Percentiles rank a stretch among this genome's conserved stretches.
Conservation (phyloP, 192 early-diverging fungal genomes). For the Gryganskiella cystojenkinii region DNA sequence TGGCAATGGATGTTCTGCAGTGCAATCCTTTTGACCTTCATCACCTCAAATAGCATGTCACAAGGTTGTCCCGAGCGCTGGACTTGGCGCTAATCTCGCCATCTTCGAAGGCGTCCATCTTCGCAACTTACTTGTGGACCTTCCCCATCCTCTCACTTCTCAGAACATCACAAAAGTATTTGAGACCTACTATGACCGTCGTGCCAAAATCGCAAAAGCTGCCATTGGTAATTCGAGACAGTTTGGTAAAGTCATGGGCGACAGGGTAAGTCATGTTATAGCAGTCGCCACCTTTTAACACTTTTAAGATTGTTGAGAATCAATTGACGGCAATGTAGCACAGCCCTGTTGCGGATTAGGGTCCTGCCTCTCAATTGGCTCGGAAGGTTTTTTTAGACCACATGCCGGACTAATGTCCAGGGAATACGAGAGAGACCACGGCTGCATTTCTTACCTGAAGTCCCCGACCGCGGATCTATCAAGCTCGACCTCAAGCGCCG, state of each 20-base stretch:
- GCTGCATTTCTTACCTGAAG: background rate
- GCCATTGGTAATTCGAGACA: constrained; percentile 39
- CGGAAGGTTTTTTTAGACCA: constrained; percentile 4
- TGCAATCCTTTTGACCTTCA: too few relatives aligned
- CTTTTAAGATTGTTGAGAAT: too few relatives aligned
- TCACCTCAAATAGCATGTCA: constrained; percentile 53
- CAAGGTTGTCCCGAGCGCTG: constrained; percentile 50
- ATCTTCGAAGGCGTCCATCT: constrained; percentile 42
- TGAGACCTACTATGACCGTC: constrained; percentile 24
- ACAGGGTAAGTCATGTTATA: constrained; percentile 14
- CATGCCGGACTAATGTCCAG: background rate
- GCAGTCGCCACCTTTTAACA: background rate
- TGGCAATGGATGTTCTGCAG: too few relatives aligned
- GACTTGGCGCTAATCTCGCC: constrained; percentile 43
- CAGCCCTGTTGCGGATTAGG: background rate
- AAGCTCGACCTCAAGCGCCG: background rate
- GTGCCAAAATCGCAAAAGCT: constrained; percentile 24
- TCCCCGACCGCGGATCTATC: background rate
- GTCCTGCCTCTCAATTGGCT: background rate
- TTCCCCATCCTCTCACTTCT: constrained; percentile 10
- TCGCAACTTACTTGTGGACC: constrained; percentile 33
- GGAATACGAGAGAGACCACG: background rate
- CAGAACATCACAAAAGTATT: constrained; percentile 27
- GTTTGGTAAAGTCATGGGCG: constrained; percentile 50
- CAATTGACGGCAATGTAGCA: background rate